Evolutionary conservation across 2,329 filamentous ascomycete species (phyloP).

Genomic region (Chaetomium strumarium): DNA sequence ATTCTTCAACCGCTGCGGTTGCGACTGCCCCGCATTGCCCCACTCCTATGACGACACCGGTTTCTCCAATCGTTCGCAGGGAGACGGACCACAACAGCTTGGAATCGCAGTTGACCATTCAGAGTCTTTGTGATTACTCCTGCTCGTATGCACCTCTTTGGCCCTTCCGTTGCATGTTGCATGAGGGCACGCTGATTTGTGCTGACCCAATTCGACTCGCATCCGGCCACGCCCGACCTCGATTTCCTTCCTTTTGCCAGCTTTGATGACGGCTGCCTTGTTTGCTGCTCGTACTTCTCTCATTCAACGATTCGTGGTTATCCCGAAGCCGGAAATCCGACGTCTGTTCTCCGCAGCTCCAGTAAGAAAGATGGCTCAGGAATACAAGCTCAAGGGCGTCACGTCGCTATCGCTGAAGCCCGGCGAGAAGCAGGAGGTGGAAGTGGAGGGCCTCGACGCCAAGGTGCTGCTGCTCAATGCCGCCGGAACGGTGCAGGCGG

Average conservation of each 20-base stretch:
- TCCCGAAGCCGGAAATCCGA: neutral
- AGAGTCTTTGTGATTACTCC: neutral
- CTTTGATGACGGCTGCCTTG: slow-evolving; percentile 5
- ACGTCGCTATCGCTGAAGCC: slow-evolving; percentile 67
- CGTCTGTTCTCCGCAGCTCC: slow-evolving; percentile 16
- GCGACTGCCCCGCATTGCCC: neutral
- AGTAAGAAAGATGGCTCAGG: slow-evolving; percentile 44
- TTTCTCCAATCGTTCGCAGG: neutral
- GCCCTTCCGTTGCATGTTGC: too few species aligned
- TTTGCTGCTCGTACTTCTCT: neutral
- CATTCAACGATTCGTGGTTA: neutral
- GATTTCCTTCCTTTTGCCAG: slow-evolving; percentile 1
- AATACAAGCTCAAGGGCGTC: slow-evolving; percentile 71
- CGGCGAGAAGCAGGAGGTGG: slow-evolving; percentile 79
- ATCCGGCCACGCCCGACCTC: neutral
- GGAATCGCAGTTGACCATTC: neutral
- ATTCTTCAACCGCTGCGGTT: too few species aligned
- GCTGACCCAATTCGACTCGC: neutral
- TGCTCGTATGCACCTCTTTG: neutral
- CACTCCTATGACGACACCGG: slow-evolving; percentile 2
- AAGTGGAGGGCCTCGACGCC: slow-evolving; percentile 83
- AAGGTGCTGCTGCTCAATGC: slow-evolving; percentile 84
- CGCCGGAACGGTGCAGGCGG: slow-evolving; percentile 67
- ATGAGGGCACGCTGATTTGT: neutral
- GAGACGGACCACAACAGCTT: too few species aligned